Percentiles rank a stretch among this genome's conserved stretches.
Evolutionary conservation across 495 filamentous ascomycete genomes (phyloP).

Genomic region (Chaetomium cochliodes): DNA sequence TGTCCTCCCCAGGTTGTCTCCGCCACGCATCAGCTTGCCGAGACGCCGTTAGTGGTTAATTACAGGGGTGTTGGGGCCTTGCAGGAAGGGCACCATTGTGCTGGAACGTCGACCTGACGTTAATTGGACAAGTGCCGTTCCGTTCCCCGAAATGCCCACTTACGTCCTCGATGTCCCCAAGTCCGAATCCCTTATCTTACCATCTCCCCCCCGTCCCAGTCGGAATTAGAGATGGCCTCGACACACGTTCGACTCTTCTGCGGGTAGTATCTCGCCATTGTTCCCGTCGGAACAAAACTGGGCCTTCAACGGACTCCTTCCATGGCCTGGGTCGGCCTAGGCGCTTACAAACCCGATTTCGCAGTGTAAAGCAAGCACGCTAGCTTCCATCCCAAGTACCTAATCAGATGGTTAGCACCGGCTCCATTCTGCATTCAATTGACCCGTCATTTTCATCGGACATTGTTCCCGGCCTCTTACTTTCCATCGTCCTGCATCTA

Average conservation of each 20-base stretch:
- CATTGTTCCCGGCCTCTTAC: background rate
- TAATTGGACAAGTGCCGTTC: too few species aligned
- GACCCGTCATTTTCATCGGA: background rate
- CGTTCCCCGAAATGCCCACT: background rate
- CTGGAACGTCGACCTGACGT: background rate
- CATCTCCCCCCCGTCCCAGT: background rate
- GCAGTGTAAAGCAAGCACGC: background rate
- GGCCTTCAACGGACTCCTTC: background rate
- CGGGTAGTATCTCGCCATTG: background rate
- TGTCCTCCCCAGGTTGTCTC: background rate
- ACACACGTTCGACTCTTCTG: background rate
- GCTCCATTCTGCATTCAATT: background rate
- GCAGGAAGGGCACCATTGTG: slow-evolving; percentile 2
- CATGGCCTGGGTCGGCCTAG: background rate
- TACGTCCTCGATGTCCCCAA: background rate
- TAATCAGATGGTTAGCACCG: too few species aligned
- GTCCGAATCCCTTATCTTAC: background rate
- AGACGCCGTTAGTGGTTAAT: background rate
- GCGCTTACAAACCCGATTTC: background rate
- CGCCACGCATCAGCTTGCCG: background rate
- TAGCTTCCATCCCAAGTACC: too few species aligned
- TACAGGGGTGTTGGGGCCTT: background rate
- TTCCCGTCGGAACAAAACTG: background rate
- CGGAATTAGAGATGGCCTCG: background rate
- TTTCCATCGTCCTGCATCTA: too few species aligned